Conservation (phyloP, 2,329 filamentous ascomycete genomes). For the Talaromyces islandicus region DNA sequence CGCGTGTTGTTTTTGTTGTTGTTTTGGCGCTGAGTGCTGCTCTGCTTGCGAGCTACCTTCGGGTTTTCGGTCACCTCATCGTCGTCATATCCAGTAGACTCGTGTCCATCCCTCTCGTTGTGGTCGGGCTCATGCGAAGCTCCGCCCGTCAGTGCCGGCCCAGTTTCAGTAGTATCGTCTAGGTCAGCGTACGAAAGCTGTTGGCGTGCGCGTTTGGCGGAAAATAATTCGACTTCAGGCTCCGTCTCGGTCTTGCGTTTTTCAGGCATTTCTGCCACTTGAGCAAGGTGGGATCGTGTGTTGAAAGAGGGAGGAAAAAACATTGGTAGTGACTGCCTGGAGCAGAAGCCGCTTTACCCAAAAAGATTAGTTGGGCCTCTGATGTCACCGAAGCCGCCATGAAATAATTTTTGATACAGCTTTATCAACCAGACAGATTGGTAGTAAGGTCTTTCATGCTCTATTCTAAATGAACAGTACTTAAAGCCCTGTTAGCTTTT, state of each 20-base stretch:
- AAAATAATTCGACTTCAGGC: constrained; percentile 13
- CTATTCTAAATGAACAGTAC: neutral
- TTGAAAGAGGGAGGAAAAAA: neutral
- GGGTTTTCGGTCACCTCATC: neutral
- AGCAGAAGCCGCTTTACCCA: neutral
- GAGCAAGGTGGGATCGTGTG: neutral
- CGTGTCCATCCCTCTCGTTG: neutral
- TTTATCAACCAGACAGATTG: no score
- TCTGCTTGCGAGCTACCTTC: neutral
- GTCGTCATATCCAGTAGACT: neutral
- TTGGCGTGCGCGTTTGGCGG: constrained; percentile 26
- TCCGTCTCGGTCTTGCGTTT: constrained; percentile 26
- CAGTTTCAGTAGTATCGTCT: neutral
- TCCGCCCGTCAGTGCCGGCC: neutral
- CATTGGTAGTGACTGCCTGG: neutral
- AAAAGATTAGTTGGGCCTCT: neutral
- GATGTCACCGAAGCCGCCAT: neutral
- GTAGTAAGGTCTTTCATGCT: no score
- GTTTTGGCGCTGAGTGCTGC: neutral
- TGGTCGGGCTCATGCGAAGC: neutral
- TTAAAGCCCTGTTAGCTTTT: neutral
- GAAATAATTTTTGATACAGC: neutral
- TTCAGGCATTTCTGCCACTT: constrained; percentile 20
- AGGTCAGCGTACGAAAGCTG: constrained; percentile 14
- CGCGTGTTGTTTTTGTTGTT: constrained; percentile 15